A percentile compares a stretch with the other conserved stretches of the same genome.
phyloP scores from a whole-genome alignment of 371 early-diverging fungal genomes.

The Gilbertella persicaria region DNA sequence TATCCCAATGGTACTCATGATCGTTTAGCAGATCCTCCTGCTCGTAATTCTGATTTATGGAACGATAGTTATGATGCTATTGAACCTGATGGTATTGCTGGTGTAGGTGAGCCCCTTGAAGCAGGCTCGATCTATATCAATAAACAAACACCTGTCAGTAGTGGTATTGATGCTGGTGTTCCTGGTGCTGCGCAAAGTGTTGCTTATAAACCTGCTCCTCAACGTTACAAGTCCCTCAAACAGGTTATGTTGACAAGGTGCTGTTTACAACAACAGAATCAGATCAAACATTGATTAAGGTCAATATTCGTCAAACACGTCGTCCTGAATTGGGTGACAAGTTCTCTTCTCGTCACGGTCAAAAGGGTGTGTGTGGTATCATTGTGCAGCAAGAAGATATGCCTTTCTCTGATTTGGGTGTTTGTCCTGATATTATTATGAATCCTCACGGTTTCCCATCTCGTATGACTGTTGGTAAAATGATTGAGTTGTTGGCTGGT shows the following conservation, averaged over 20 bases:
- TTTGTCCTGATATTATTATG: slow-evolving; percentile 99
- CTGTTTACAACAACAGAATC: slow-evolving; percentile 93
- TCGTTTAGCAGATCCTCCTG: slow-evolving; percentile 80
- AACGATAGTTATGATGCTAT: slow-evolving; percentile 63
- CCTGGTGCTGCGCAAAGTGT: slow-evolving; percentile 50
- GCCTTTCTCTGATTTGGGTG: slow-evolving; percentile 98
- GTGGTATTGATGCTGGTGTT: slow-evolving; percentile 60
- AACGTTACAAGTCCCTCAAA: slow-evolving; percentile 88
- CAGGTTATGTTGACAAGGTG: slow-evolving; percentile 87
- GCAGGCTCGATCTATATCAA: slow-evolving; percentile 81
- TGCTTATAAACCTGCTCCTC: slow-evolving; percentile 79
- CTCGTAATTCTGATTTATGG: slow-evolving; percentile 48
- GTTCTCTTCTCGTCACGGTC: slow-evolving; percentile 99
- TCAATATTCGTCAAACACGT: slow-evolving; percentile 95
- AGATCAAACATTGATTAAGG: slow-evolving; percentile 94
- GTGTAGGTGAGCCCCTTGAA: slow-evolving; percentile 81
- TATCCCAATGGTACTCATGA: slow-evolving; percentile 92
- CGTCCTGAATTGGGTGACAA: slow-evolving; percentile 99
- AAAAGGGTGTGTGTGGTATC: slow-evolving; percentile 99
- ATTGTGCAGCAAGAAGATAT: slow-evolving; percentile 98
- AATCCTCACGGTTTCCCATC: slow-evolving; percentile 99
- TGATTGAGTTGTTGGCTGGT: slow-evolving; percentile 98
- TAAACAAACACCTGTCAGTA: slow-evolving; percentile 86
- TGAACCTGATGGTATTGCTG: slow-evolving; percentile 90
- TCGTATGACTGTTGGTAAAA: slow-evolving; percentile 99